Conservation (phyloP, 2,329 filamentous ascomycete genomes). For the Pseudogymnoascus sp. region DNA sequence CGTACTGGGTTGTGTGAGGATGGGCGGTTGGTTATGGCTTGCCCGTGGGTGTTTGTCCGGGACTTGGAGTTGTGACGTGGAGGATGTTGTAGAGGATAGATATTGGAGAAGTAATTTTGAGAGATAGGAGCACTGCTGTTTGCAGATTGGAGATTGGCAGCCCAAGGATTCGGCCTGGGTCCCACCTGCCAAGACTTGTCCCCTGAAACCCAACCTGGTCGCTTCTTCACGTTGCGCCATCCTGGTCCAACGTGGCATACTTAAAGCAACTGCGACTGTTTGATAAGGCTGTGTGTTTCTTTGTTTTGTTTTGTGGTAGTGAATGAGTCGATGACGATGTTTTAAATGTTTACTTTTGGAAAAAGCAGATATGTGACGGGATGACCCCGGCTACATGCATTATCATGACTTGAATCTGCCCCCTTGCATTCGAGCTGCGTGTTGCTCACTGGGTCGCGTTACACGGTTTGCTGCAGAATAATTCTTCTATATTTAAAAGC, state of each 20-base stretch:
- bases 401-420: background rate
- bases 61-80: background rate
- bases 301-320: background rate
- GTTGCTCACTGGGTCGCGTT: background rate
- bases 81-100: background rate
- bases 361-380: background rate
- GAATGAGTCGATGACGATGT: background rate
- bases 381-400: background rate
- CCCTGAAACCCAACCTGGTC: background rate
- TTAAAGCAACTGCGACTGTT: background rate
- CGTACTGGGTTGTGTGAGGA: background rate
- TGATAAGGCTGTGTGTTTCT: background rate
- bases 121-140: background rate
- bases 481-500: background rate
- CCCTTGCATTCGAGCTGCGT: background rate
- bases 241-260: background rate
- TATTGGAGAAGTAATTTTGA: background rate
- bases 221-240: background rate
- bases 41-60: background rate
- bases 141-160: background rate
- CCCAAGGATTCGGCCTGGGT: background rate
- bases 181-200: background rate
- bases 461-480: background rate
- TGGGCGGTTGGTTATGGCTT: background rate
- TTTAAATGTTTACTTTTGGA: background rate